A percentile compares a stretch with the other conserved stretches of the same genome.
These are phyloP conservation scores for Linum tenue DNA, from an alignment of 345 rosid species.

Conservation along the genomic window DNA sequence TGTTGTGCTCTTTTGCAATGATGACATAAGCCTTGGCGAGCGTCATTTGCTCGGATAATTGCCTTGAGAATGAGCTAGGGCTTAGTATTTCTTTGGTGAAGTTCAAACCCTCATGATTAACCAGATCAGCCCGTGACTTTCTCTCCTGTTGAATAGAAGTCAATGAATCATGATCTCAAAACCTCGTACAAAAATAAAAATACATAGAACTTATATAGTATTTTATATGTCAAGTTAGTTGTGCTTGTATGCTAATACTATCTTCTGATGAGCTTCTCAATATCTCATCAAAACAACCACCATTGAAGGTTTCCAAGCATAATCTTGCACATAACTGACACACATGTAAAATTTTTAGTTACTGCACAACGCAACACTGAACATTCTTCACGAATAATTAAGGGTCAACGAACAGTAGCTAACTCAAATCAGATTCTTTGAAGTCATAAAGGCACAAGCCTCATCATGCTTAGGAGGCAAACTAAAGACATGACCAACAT, in stretches of 20 bases:
- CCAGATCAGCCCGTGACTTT: conserved; percentile 29
- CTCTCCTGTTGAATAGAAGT: conserved; percentile 41
- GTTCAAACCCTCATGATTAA: conserved; percentile 39
- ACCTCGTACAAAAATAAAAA: background rate
- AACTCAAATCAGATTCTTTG: too few relatives aligned
- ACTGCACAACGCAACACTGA: too few relatives aligned
- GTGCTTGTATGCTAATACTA: background rate
- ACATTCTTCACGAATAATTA: too few relatives aligned
- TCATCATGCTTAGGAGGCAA: too few relatives aligned
- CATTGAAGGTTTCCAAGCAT: too few relatives aligned
- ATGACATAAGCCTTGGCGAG: conserved; percentile 94
- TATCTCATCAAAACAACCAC: background rate
- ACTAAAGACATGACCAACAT: too few relatives aligned
- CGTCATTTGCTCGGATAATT: conserved; percentile 82
- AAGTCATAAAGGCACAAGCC: too few relatives aligned
- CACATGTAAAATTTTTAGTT: too few relatives aligned
- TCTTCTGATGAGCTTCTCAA: background rate
- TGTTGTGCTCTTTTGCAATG: conserved; percentile 90
- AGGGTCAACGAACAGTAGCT: too few relatives aligned
- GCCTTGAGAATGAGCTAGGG: conserved; percentile 71
- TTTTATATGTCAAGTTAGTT: background rate
- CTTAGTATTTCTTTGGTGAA: conserved; percentile 64
- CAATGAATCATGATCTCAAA: conserved; percentile 12
- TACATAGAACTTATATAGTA: background rate
- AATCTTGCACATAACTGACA: too few relatives aligned